Evolutionary conservation across 305 asterid genomes (phyloP).

Genomic region (Fraxinus baroniana): DNA sequence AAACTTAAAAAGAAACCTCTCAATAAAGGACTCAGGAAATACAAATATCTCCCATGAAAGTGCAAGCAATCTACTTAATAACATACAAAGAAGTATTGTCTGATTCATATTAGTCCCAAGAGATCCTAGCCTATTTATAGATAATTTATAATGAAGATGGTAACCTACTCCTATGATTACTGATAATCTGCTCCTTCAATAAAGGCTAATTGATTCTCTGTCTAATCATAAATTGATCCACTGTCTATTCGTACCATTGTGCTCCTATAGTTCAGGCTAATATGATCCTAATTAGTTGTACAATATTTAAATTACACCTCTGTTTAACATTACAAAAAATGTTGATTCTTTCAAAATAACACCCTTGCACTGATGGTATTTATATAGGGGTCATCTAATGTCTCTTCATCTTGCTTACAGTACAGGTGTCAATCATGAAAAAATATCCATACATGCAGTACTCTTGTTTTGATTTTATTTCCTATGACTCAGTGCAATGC

Average conservation of each 20-base stretch:
- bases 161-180: background rate
- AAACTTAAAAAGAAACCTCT: background rate
- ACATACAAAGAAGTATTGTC: background rate
- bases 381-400: background rate
- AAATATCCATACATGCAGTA: background rate
- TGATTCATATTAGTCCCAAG: background rate
- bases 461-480: background rate
- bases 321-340: background rate
- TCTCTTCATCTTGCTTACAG: background rate
- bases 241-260: background rate
- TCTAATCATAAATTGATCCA: background rate
- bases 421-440: background rate
- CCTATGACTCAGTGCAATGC: background rate
- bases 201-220: background rate
- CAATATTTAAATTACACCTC: background rate
- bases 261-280: background rate
- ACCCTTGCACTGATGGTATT: background rate
- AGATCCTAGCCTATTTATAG: background rate
- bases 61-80: background rate
- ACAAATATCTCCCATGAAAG: background rate
- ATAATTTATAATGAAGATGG: background rate
- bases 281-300: background rate
- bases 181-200: constrained; percentile 1
- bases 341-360: background rate
- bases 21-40: background rate